Base-by-base conservation (phyloP, 192 early-diverging fungal species). In the Coemansia reversa region DNA sequence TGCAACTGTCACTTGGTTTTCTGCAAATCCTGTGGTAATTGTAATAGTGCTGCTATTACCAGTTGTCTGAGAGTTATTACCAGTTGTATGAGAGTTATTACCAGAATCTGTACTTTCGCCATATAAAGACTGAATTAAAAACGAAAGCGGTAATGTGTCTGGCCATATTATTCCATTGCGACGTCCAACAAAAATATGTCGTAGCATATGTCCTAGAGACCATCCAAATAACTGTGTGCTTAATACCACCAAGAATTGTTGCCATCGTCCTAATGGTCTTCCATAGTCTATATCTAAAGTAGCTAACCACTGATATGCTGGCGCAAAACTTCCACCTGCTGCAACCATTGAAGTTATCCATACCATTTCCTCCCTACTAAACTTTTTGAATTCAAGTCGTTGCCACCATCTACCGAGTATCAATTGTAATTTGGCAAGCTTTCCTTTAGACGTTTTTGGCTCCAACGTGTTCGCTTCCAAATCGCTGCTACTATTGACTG, bases 291-390 rank as follows among this genome's bases (percentile, higher is more conserved):
- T 66, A 32, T 78, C 70, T 5, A 78, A 55, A 0, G 75, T 78
- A 4, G 75, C 75, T 16, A 78, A 63, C 75, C 75, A 78, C 58
- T 72, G 70, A 51, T 78, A 78, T 28, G 75, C 75, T 1, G 75
- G 75, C 7, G 75, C 75, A 78, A 72, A 69, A 32, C 70, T 69
- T 27, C 75, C 70, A 14, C 75, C 75, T 19, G 75, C 69, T 23
- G 75, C 75, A 39, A 78, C 70, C 75, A 72, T 72, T 11, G 66
- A 72, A 2, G 70, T 72, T 19, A 78, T 69, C 75, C 75, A 78
- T 27, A 69, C 75, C 49, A 78, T 72, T 23, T 78, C 75, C 25
- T 78, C 66, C 35, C 58, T 47, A 16, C 58, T 59, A 35, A 77
- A 72, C 25, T 25, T 48, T 16, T 32, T 58, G 7, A 67, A 51